Conservation (phyloP, 176 grass and related monocot genomes). For the Coix lacrymajobi region DNA sequence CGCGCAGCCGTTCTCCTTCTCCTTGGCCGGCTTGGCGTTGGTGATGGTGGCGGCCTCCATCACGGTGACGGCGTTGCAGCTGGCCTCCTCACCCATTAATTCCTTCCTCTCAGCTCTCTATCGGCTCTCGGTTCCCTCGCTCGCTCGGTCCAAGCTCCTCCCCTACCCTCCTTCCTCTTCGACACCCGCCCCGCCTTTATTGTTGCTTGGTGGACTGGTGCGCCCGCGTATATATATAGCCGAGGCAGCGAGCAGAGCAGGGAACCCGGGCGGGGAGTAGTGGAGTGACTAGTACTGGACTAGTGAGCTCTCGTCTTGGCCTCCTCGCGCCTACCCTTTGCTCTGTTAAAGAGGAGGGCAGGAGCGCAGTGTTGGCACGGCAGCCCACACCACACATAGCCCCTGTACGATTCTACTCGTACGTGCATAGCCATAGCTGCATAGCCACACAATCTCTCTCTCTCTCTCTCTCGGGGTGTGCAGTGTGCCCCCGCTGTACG, state of each 20-base stretch:
- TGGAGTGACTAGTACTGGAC: background rate
- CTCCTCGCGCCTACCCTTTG: background rate
- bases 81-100: conserved; percentile 49
- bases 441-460: background rate
- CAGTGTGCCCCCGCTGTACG: background rate
- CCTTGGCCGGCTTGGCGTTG: background rate
- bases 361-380: background rate
- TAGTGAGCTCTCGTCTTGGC: background rate
- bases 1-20: conserved; percentile 31
- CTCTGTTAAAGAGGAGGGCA: background rate
- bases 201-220: conserved; percentile 22
- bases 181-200: background rate
- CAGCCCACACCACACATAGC: background rate
- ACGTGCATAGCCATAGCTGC: background rate
- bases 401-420: background rate
- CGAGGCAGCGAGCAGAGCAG: background rate
- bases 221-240: conserved; percentile 39
- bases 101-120: background rate
- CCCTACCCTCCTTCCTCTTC: background rate
- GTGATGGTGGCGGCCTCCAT: conserved; percentile 25
- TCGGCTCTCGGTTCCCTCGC: background rate
- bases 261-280: background rate
- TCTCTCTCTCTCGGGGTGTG: background rate
- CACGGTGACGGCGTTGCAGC: conserved; percentile 15
- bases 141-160: background rate